Evolutionary conservation across 2,329 filamentous ascomycete genomes (phyloP), one percentile per base, ranked within the genome.

Genomic region (Cladophialophora chaetospira): DNA sequence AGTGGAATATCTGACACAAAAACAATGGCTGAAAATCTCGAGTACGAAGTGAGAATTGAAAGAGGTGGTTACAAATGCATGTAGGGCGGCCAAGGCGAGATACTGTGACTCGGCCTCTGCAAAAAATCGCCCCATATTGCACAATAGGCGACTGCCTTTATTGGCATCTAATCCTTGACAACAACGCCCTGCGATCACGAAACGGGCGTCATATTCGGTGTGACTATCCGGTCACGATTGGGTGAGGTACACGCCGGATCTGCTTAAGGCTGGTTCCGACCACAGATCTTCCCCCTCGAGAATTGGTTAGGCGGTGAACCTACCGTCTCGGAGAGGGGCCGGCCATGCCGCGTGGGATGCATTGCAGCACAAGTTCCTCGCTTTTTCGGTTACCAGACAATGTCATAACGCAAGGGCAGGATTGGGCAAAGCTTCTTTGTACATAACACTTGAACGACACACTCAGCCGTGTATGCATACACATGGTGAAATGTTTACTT

Each of bases 141-240:
- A 21, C 15, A 40, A 8, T 2, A 9, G 17, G 13, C 5, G n/a
- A n/a, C n/a, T n/a, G 15, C 35, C n/a, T 4, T 21, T 40, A 19
- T 4, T 40, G 36, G 36, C 36, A 21, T 6, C 17, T 10, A 19
- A n/a, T 9, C 35, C 47, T 19, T 38, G n/a, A n/a, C n/a, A n/a
- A 25, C 31, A 21, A 13, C 48, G 48, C 48, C 48, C 48, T 51
- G 15, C 26, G 36, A 51, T 15, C 13, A 38, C 9, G 29, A 21
- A 33, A 51, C 31, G 13, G 25, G 48, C 42, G 35, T 31, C 33
- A 42, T 42, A 31, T 9, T 28, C 36, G n/a, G 26, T 31, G 25
- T 40, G 29, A 5, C 17, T 23, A 4, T 9, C 15, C 23, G 17
- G 23, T 23, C n/a, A 23, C 35, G 13, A 40, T 51, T 51, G 48